These are phyloP conservation scores for Diddensiella santjacobensis DNA, from an alignment of 805 yeast genomes.

Conservation along the genomic window DNA sequence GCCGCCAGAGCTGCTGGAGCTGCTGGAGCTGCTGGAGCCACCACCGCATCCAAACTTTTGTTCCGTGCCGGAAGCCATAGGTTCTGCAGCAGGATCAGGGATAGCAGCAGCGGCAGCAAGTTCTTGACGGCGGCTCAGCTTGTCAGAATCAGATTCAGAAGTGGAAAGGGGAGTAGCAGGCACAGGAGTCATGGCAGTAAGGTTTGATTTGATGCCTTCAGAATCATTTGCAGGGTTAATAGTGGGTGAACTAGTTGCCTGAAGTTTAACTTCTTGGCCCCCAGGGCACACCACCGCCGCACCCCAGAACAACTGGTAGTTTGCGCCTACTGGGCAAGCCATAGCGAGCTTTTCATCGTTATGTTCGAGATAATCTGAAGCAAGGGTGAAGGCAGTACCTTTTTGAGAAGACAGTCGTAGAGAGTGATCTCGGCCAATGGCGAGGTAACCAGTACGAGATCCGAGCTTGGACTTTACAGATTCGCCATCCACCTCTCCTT, in stretches of 20 bases:
- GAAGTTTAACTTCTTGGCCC: slow-evolving; percentile 7
- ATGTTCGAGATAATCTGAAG: slow-evolving; percentile 2
- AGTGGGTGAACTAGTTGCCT: not conserved
- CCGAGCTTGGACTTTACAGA: slow-evolving; percentile 11
- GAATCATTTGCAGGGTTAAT: not conserved
- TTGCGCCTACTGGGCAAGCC: slow-evolving; percentile 11
- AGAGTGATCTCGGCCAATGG: slow-evolving; percentile 11
- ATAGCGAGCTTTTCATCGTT: slow-evolving; percentile 11
- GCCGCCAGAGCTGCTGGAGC: slow-evolving; percentile 1
- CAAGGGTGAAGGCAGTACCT: slow-evolving; percentile 2
- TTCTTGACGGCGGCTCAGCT: not conserved
- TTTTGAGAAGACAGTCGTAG: slow-evolving; percentile 5
- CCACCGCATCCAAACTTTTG: slow-evolving; percentile 2
- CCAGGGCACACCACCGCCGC: slow-evolving; percentile 8
- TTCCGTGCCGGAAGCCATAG: not conserved
- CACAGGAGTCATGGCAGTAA: not conserved
- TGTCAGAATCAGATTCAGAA: not conserved
- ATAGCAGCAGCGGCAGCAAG: not conserved
- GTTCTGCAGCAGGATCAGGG: slow-evolving; percentile 5
- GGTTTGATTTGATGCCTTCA: not conserved
- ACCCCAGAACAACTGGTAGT: slow-evolving; percentile 14
- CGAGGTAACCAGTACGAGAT: slow-evolving; percentile 3
- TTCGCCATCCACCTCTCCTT: not conserved
- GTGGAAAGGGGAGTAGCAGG: not conserved
- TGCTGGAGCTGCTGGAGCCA: not conserved